Evolutionary conservation across 306 rosid species (phyloP).

Genomic region (Myrica gale): DNA sequence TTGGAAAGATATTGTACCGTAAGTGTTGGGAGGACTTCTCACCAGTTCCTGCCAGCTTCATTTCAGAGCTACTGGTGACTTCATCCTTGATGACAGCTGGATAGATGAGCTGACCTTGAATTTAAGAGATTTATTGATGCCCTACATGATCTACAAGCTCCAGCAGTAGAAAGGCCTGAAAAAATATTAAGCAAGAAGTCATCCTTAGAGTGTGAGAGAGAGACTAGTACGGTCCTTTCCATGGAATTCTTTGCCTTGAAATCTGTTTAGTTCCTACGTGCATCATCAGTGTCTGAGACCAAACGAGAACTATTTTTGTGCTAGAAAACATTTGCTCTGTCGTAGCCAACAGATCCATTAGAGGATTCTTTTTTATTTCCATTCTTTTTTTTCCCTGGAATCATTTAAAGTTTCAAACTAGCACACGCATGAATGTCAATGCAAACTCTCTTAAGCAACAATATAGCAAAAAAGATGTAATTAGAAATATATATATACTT

Average conservation of each 20-base stretch:
- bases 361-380: no score
- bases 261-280: background rate
- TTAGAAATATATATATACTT: no score
- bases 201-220: background rate
- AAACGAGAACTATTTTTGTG: background rate
- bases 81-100: no score
- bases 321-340: no score
- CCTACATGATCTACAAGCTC: background rate
- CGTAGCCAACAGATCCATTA: no score
- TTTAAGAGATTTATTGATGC: background rate
- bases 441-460: no score
- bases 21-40: constrained; percentile 35
- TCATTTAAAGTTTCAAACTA: no score
- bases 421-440: no score
- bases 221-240: background rate
- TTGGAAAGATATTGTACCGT: constrained; percentile 33
- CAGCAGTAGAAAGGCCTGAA: constrained; percentile 3
- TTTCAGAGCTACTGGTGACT: no score
- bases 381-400: no score
- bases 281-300: background rate
- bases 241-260: background rate
- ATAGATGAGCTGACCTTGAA: background rate
- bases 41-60: no score
- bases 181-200: background rate
- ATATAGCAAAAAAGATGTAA: no score